Conservation (phyloP, 75 land plant genomes). For the Azolla pinnata region DNA sequence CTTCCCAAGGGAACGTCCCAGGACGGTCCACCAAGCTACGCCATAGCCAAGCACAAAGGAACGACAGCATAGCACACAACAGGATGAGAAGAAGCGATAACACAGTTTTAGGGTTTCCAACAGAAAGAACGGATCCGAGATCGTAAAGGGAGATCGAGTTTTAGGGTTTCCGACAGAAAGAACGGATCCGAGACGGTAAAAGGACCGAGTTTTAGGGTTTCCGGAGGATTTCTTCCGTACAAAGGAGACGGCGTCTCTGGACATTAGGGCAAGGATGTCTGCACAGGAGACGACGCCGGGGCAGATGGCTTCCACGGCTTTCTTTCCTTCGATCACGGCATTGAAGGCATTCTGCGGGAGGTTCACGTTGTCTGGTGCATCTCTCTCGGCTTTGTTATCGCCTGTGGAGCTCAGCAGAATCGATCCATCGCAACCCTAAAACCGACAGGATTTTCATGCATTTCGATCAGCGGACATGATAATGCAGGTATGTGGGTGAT, state of each 20-base stretch:
- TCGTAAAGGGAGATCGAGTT: no score
- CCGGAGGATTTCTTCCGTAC: no score
- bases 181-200: no score
- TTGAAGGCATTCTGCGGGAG: conserved; percentile 27
- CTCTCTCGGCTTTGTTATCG: conserved; percentile 20
- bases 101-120: not conserved
- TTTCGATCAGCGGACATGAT: not conserved
- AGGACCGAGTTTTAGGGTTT: no score
- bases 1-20: conserved; percentile 29
- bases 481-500: no score
- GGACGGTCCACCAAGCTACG: conserved; percentile 33
- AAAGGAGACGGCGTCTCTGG: conserved; percentile 11
- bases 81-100: not conserved
- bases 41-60: not conserved
- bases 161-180: no score
- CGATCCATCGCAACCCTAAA: conserved; percentile 23
- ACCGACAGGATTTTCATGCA: not conserved
- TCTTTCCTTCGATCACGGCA: conserved; percentile 36
- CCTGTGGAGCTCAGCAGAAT: conserved; percentile 15
- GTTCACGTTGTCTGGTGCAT: conserved; percentile 17
- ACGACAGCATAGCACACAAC: not conserved
- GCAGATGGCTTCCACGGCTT: conserved; percentile 25
- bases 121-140: no score
- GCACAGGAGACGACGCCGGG: conserved; percentile 24
- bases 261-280: conserved; percentile 24